phyloP scores from a whole-genome alignment of 805 yeast genomes.

The Yarrowia sp. region DNA sequence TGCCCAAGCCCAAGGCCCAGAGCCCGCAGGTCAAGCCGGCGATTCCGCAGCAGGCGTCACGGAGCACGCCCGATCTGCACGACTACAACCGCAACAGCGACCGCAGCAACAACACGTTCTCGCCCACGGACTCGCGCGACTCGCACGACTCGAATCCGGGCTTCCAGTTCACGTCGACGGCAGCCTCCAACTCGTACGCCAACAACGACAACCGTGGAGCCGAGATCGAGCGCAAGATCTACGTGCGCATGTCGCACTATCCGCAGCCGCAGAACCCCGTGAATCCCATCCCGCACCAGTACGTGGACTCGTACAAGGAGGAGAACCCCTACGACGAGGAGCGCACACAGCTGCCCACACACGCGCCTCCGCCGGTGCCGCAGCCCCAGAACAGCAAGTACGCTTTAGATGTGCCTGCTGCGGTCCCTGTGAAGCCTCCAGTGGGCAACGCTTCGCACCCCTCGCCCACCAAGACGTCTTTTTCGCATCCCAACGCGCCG shows the following conservation, averaged over 20 bases:
- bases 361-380: conserved; percentile 11
- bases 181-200: not conserved
- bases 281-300: conserved; percentile 20
- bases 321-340: conserved; percentile 24
- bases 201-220: not conserved
- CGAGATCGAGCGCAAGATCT: conserved; percentile 19
- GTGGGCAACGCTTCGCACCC: not conserved
- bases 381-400: conserved; percentile 9
- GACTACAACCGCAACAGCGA: not conserved
- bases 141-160: conserved; percentile 8
- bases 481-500: conserved; percentile 14
- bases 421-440: conserved; percentile 8
- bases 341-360: conserved; percentile 13
- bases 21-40: not conserved
- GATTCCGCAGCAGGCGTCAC: conserved; percentile 2
- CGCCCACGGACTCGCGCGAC: conserved; percentile 6
- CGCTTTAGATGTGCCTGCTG: not conserved
- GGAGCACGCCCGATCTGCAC: conserved; percentile 15
- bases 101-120: not conserved
- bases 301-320: conserved; percentile 7
- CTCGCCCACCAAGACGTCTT: not conserved
- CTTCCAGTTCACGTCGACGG: conserved; percentile 1
- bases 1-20: conserved; percentile 18
- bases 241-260: conserved; percentile 24
- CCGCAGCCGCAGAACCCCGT: conserved; percentile 18